Conservation (phyloP, 2,329 filamentous ascomycete species). For the Chrysosporium keratinophilum region DNA sequence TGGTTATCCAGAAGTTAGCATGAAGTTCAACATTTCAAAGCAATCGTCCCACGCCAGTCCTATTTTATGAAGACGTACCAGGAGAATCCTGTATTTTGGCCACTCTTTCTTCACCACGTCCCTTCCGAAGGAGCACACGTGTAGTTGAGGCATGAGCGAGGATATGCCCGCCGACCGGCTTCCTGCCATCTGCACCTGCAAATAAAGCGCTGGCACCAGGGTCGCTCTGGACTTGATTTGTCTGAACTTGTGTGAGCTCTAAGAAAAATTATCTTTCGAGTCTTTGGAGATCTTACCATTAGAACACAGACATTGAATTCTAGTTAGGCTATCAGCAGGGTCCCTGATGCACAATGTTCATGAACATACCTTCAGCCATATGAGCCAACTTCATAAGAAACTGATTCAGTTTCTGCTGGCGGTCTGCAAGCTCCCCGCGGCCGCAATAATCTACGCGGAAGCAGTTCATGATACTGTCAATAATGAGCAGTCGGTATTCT, state of each 20-base stretch:
- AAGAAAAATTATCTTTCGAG: neutral
- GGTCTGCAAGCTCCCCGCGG: conserved; percentile 56
- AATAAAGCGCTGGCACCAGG: conserved; percentile 59
- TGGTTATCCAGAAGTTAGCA: conserved; percentile 21
- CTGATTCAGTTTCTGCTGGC: conserved; percentile 57
- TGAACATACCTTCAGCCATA: conserved; percentile 48
- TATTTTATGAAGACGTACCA: conserved; percentile 36
- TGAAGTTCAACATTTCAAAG: neutral
- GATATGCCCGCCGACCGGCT: conserved; percentile 57
- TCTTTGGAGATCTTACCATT: conserved; percentile 37
- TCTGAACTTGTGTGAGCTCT: conserved; percentile 31
- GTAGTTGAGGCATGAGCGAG: conserved; percentile 60
- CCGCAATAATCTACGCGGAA: conserved; percentile 59
- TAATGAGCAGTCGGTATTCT: conserved; percentile 55
- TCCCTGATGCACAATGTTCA: neutral
- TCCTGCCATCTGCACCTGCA: conserved; percentile 56
- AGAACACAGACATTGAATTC: conserved; percentile 59
- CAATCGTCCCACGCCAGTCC: neutral
- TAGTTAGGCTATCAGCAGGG: conserved; percentile 19
- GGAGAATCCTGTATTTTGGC: conserved; percentile 60
- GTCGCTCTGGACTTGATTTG: conserved; percentile 62
- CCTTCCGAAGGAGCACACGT: conserved; percentile 55
- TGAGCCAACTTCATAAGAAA: conserved; percentile 54
- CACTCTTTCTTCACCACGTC: conserved; percentile 58
- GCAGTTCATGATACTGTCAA: conserved; percentile 61